Evolutionary conservation across 1,139 yeast species (phyloP).

Genomic region (Sugiyamaella novakii): DNA sequence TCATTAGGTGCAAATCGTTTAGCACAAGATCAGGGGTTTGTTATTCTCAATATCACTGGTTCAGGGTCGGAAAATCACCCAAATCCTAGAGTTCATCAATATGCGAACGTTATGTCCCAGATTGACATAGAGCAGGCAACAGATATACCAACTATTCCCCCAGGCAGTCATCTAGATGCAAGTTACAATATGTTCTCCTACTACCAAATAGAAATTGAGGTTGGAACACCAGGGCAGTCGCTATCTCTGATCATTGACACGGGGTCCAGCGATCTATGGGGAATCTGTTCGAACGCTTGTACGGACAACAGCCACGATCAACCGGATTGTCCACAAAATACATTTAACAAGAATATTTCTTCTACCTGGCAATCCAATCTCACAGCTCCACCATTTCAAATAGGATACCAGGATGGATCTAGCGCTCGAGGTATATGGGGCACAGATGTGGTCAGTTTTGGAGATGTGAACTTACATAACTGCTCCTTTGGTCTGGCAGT

Average conservation of each 20-base stretch:
- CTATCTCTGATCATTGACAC: conserved; percentile 23
- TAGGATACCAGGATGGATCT: conserved; percentile 35
- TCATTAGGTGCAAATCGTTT: too few relatives aligned
- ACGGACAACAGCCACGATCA: conserved; percentile 9
- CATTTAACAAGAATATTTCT: conserved; percentile 30
- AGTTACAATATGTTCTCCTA: conserved; percentile 35
- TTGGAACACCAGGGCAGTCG: conserved; percentile 25
- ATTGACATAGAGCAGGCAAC: too few relatives aligned
- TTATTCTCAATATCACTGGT: conserved; percentile 13
- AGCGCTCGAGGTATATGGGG: conserved; percentile 52
- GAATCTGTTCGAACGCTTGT: conserved; percentile 7
- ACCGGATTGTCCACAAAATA: conserved; percentile 20
- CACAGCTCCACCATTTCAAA: conserved; percentile 27
- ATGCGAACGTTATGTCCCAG: background rate
- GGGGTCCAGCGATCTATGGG: conserved; percentile 28
- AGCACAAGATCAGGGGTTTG: too few relatives aligned
- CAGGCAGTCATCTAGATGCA: background rate
- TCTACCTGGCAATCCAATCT: conserved; percentile 25
- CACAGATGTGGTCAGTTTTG: conserved; percentile 47
- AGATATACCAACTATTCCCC: too few relatives aligned
- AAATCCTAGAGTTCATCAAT: conserved; percentile 16
- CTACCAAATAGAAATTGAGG: conserved; percentile 43
- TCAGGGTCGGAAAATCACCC: conserved; percentile 17
- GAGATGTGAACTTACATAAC: conserved; percentile 41
- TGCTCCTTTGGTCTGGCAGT: conserved; percentile 53